phyloP scores from a whole-genome alignment of 73 alveolate genomes.

The Loxodes magnus region DNA sequence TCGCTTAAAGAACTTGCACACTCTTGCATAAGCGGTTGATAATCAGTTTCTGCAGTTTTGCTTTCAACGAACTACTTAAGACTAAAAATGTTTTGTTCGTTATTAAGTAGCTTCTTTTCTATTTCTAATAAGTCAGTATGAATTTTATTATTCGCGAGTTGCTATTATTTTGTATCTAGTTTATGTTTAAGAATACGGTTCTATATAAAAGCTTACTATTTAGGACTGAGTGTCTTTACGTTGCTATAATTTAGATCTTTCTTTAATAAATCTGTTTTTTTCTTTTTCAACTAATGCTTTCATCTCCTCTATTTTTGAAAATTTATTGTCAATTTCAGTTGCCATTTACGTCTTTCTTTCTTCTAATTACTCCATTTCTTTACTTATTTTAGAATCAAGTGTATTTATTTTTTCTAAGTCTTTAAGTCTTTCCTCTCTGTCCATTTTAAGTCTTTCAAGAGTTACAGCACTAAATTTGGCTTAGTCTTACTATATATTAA shows the following conservation, averaged over 20 bases:
- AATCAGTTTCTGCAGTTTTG: conserved; percentile 71
- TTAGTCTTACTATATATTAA: conserved; percentile 22
- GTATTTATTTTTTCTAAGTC: conserved; percentile 59
- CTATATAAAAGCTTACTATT: too few species aligned
- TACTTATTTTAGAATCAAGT: conserved; percentile 47
- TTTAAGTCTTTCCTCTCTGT: conserved; percentile 42
- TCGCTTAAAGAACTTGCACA: conserved; percentile 46
- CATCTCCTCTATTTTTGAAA: conserved; percentile 49
- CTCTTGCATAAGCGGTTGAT: conserved; percentile 39
- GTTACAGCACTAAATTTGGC: conserved; percentile 55
- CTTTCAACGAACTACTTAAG: conserved; percentile 72
- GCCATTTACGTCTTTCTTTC: conserved; percentile 40
- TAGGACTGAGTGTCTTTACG: conserved; percentile 32
- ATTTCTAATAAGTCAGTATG: conserved; percentile 31
- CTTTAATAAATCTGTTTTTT: conserved; percentile 32
- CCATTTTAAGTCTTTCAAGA: conserved; percentile 46
- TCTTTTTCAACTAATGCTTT: conserved; percentile 43
- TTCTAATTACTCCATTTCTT: conserved; percentile 38
- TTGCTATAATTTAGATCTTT: conserved; percentile 24
- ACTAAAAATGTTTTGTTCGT: conserved; percentile 24
- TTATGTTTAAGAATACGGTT: conserved; percentile 1
- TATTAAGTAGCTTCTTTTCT: conserved; percentile 25
- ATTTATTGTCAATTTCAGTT: conserved; percentile 57
- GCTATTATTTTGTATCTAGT: conserved; percentile 14
- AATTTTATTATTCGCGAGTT: conserved; percentile 1